A percentile compares a stretch with the other conserved stretches of the same genome.
These are phyloP conservation scores for Apiotrichum akiyoshidainum DNA, from an alignment of 1,284 basidiomycete genomes.

Conservation along the genomic window DNA sequence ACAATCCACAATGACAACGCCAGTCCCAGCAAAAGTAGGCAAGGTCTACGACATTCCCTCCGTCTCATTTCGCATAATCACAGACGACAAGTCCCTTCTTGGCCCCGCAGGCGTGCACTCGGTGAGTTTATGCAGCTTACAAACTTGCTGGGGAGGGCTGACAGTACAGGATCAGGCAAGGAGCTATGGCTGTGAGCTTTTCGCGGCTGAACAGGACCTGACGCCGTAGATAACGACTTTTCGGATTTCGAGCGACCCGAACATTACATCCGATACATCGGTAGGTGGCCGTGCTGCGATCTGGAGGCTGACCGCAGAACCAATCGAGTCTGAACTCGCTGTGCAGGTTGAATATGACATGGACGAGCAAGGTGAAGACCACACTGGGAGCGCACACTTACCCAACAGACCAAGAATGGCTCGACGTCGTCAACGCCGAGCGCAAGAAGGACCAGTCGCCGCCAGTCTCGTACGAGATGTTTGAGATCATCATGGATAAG, in stretches of 20 bases:
- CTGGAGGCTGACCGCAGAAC: constrained; percentile 59
- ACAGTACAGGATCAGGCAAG: constrained; percentile 37
- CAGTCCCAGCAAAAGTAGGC: constrained; percentile 29
- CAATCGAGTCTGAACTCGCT: constrained; percentile 85
- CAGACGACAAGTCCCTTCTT: constrained; percentile 36
- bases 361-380: constrained; percentile 85
- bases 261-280: constrained; percentile 85
- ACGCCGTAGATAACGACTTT: constrained; percentile 67
- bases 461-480: constrained; percentile 74
- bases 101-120: constrained; percentile 42
- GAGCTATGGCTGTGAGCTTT: constrained; percentile 43
- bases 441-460: constrained; percentile 74
- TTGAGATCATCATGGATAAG: constrained; percentile 95
- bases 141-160: neutral
- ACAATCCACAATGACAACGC: constrained; percentile 23
- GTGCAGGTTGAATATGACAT: constrained; percentile 98
- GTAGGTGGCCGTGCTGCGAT: constrained; percentile 48
- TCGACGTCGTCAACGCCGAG: constrained; percentile 79
- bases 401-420: constrained; percentile 85
- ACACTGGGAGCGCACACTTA: neutral
- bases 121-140: constrained; percentile 25
- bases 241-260: constrained; percentile 72
- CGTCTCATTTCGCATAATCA: constrained; percentile 46
- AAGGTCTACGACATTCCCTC: constrained; percentile 43
- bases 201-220: neutral